Conservation (phyloP, 208 protist species). For the Trypanosomatidae sp. region DNA sequence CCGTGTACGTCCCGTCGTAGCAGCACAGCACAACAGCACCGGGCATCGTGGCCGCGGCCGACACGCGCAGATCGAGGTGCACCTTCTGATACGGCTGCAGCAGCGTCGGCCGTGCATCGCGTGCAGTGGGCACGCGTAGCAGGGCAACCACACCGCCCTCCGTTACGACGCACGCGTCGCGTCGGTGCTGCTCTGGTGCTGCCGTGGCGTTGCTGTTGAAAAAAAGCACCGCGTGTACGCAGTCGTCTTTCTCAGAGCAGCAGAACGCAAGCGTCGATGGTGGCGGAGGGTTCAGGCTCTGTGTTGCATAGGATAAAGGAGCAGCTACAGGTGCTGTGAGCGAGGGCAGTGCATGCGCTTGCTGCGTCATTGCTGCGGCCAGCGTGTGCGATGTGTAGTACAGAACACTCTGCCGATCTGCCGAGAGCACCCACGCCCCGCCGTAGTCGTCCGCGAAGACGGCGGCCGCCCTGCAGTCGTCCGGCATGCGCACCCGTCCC, state of each 20-base stretch:
- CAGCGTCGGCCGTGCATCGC: neutral
- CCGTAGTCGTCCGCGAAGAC: conserved; percentile 26
- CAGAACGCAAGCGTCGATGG: neutral
- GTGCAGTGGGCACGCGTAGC: neutral
- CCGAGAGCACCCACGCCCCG: conserved; percentile 16
- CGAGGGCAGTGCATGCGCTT: neutral
- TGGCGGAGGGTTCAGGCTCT: too few species aligned
- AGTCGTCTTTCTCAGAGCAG: too few species aligned
- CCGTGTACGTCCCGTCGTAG: conserved; percentile 22
- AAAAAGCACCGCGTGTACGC: too few species aligned
- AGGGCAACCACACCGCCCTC: conserved; percentile 8
- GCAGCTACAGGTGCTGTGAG: too few species aligned
- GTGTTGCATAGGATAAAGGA: too few species aligned
- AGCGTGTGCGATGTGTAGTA: conserved; percentile 19
- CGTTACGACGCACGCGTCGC: conserved; percentile 19
- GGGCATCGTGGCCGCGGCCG: neutral
- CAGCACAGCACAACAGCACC: conserved; percentile 15
- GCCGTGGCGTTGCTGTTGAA: neutral
- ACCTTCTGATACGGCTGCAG: conserved; percentile 24
- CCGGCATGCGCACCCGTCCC: conserved; percentile 7
- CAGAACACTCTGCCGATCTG: conserved; percentile 5
- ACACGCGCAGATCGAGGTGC: conserved; percentile 15
- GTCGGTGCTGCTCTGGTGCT: neutral
- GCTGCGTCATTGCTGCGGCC: conserved; percentile 1
- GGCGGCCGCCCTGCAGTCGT: neutral